Percentiles rank a stretch among this genome's conserved stretches.
phyloP scores from a whole-genome alignment of 164 flowering plant genomes.

The Piper betle region DNA sequence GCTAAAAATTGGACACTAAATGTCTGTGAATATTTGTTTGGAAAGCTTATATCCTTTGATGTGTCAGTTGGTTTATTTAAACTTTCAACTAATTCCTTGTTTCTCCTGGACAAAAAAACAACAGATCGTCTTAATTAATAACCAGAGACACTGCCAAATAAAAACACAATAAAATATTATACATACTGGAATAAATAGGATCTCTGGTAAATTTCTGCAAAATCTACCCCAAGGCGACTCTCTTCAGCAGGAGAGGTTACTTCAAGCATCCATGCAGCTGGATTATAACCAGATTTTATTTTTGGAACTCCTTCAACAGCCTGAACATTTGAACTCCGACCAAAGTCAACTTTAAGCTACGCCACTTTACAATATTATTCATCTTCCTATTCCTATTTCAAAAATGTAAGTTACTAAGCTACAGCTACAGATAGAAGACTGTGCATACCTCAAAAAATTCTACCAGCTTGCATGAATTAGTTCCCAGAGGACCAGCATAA shows the following conservation, averaged over 20 bases:
- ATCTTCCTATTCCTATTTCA: too few species aligned
- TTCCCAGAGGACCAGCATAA: slow-evolving; percentile 9
- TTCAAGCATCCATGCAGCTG: slow-evolving; percentile 20
- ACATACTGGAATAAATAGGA: slow-evolving; percentile 10
- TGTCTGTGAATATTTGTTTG: slow-evolving; percentile 46
- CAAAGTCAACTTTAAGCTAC: background rate
- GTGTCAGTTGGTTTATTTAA: slow-evolving; percentile 46
- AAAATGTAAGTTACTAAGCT: too few species aligned
- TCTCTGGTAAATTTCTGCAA: slow-evolving; percentile 10
- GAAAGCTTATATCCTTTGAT: slow-evolving; percentile 45
- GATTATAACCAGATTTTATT: slow-evolving; percentile 50
- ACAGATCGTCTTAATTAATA: background rate
- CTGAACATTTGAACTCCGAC: slow-evolving; percentile 1
- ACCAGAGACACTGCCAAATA: background rate
- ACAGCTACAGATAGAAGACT: background rate
- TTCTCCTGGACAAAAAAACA: slow-evolving; percentile 24
- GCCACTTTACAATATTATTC: background rate
- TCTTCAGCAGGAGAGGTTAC: slow-evolving; percentile 14
- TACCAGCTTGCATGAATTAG: slow-evolving; percentile 2
- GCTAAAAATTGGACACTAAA: slow-evolving; percentile 53
- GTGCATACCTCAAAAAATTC: slow-evolving; percentile 7
- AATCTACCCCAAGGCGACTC: slow-evolving; percentile 10
- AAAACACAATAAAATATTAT: background rate
- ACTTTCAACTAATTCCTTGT: slow-evolving; percentile 44
- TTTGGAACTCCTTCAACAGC: slow-evolving; percentile 33